A percentile compares a stretch with the other conserved stretches of the same genome.
phyloP scores from a whole-genome alignment of 371 early-diverging fungal genomes.

The Parasitella parasitica region DNA sequence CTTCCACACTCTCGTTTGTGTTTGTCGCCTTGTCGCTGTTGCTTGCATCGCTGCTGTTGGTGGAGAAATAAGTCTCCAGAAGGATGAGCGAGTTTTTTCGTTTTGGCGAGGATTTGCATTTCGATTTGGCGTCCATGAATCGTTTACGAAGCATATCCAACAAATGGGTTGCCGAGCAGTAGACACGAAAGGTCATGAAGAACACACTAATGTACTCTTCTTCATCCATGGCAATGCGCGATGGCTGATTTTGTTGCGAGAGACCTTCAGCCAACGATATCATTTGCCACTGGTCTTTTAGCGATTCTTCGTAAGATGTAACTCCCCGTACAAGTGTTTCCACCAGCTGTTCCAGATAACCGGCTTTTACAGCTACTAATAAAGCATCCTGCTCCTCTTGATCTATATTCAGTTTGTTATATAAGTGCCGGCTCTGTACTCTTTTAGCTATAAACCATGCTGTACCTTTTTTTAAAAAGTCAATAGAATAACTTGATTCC shows the following conservation, averaged over 20 bases:
- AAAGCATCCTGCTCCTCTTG: slow-evolving; percentile 3
- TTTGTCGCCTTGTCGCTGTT: slow-evolving; percentile 4
- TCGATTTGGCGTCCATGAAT: slow-evolving; percentile 39
- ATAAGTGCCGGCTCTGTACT: not conserved
- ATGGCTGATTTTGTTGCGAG: slow-evolving; percentile 6
- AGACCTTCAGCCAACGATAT: slow-evolving; percentile 16
- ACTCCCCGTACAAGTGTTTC: slow-evolving; percentile 57
- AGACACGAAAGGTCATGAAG: slow-evolving; percentile 61
- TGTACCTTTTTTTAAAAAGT: slow-evolving; percentile 13
- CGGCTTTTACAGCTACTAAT: slow-evolving; percentile 52
- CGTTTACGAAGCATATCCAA: slow-evolving; percentile 50
- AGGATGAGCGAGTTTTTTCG: slow-evolving; percentile 5
- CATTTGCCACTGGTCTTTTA: slow-evolving; percentile 49
- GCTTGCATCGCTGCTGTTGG: not conserved
- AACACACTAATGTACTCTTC: slow-evolving; percentile 48
- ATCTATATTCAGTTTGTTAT: not conserved
- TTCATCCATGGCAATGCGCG: slow-evolving; percentile 39
- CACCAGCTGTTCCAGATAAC: slow-evolving; percentile 49
- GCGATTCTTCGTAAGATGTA: slow-evolving; percentile 33
- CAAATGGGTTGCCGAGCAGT: slow-evolving; percentile 44
- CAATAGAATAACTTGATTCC: slow-evolving; percentile 2
- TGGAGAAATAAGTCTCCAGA: slow-evolving; percentile 13
- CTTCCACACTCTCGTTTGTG: not conserved
- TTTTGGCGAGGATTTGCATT: not conserved
- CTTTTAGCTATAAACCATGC: not conserved